These are phyloP conservation scores for Camelina neglecta DNA, from an alignment of 345 rosid species.

Conservation along the genomic window DNA sequence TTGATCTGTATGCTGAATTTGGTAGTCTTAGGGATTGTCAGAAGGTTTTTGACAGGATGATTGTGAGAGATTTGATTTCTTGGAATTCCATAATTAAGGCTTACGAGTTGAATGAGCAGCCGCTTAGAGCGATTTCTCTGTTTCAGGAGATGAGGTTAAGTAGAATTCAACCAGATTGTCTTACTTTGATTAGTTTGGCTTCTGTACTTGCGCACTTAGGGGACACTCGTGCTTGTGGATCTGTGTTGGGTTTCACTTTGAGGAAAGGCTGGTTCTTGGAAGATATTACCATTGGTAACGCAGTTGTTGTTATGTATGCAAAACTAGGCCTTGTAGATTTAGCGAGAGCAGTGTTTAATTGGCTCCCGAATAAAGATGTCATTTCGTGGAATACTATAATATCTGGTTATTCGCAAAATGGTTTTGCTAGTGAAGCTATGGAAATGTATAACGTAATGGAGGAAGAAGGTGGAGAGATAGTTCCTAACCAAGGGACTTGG, in stretches of 20 bases:
- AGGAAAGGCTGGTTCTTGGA: conserved; percentile 53
- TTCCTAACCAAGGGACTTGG: conserved; percentile 63
- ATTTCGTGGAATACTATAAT: conserved; percentile 64
- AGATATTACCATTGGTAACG: conserved; percentile 52
- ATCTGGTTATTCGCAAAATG: conserved; percentile 63
- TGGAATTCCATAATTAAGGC: conserved; percentile 73
- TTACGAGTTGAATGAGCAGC: conserved; percentile 57
- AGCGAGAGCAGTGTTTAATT: conserved; percentile 52
- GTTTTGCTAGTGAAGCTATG: conserved; percentile 65
- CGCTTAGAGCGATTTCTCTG: conserved; percentile 43
- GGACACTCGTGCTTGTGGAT: conserved; percentile 43
- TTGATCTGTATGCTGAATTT: conserved; percentile 60
- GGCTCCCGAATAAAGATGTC: conserved; percentile 53
- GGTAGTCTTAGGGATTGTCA: conserved; percentile 41
- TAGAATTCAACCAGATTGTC: conserved; percentile 52
- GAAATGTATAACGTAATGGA: conserved; percentile 52
- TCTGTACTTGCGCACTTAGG: conserved; percentile 55
- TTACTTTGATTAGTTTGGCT: conserved; percentile 59
- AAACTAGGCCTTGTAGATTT: conserved; percentile 52
- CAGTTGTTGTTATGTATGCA: conserved; percentile 61
- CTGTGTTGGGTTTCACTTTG: conserved; percentile 51
- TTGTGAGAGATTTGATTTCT: conserved; percentile 53
- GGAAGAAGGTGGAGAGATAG: conserved; percentile 45
- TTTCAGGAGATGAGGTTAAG: conserved; percentile 49
- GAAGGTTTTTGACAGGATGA: conserved; percentile 53